Percentiles rank a stretch among this genome's conserved stretches.
Conservation (phyloP, 2,329 filamentous ascomycete species). For the Colletotrichum tropicale region DNA sequence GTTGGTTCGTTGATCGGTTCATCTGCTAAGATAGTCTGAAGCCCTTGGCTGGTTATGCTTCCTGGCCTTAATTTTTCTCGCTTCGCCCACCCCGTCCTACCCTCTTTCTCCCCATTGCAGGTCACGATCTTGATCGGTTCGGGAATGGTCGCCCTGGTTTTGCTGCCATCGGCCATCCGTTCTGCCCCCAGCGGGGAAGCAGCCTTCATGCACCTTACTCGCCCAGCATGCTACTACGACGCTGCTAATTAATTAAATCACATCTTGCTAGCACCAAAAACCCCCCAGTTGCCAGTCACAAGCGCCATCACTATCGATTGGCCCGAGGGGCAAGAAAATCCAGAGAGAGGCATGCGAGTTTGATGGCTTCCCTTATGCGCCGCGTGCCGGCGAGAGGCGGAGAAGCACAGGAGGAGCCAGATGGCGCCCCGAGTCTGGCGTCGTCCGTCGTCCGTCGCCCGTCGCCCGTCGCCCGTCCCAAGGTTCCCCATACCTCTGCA, state of each 20-base stretch:
- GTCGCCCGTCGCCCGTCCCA: neutral
- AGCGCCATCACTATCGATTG: neutral
- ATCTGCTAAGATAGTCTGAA: neutral
- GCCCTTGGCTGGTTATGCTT: neutral
- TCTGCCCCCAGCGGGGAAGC: neutral
- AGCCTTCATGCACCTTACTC: conserved; percentile 2
- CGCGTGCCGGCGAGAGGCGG: neutral
- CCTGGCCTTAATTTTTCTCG: neutral
- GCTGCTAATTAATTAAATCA: neutral
- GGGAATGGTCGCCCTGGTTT: neutral
- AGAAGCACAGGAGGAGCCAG: neutral
- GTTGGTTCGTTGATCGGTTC: neutral
- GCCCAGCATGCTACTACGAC: neutral
- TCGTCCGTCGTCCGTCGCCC: neutral
- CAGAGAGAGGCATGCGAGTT: neutral
- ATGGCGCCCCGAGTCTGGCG: neutral
- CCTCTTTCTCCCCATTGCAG: neutral
- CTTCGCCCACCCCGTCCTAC: neutral
- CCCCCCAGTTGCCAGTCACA: neutral
- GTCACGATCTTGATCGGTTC: conserved; percentile 9
- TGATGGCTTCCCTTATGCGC: conserved; percentile 9
- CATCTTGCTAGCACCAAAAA: neutral
- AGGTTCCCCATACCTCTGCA: neutral
- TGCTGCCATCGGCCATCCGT: neutral
- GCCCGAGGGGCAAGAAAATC: neutral